Percentiles rank a stretch among this genome's conserved stretches.
These are phyloP conservation scores for Scutellaria baicalensis DNA, from an alignment of 257 asterid genomes.

Conservation along the genomic window DNA sequence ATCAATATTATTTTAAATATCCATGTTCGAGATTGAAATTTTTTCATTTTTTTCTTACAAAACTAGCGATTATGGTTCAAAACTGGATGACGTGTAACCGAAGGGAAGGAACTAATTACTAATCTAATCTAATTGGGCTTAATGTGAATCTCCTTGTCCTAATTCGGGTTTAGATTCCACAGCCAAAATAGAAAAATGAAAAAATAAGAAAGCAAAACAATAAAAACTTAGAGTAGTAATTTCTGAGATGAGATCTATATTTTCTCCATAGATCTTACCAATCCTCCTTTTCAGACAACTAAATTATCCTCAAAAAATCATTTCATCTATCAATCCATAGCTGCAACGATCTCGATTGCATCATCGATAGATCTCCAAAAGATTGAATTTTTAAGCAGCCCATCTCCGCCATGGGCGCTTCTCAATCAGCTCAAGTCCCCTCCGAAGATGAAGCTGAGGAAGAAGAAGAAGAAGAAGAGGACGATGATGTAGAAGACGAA, in stretches of 20 bases:
- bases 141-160: slow-evolving; percentile 7
- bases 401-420: slow-evolving; percentile 55
- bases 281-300: not conserved
- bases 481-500: slow-evolving; percentile 25
- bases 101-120: not conserved
- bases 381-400: slow-evolving; percentile 3
- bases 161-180: slow-evolving; percentile 6
- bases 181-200: not conserved
- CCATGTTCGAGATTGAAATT: too few relatives aligned
- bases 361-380: slow-evolving; percentile 10
- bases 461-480: slow-evolving; percentile 30
- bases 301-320: not conserved
- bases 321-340: not conserved
- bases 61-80: not conserved
- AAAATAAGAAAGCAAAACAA: not conserved
- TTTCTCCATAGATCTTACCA: slow-evolving; percentile 11
- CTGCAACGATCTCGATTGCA: not conserved
- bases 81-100: slow-evolving; percentile 7
- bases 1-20: too few relatives aligned
- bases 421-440: slow-evolving; percentile 59
- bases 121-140: slow-evolving; percentile 7
- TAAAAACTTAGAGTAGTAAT: not conserved
- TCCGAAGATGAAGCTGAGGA: slow-evolving; percentile 38
- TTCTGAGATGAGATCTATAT: slow-evolving; percentile 12
- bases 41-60: too few relatives aligned